Evolutionary conservation across 176 grass and related monocot species (phyloP).

Genomic region (Luzula sylvatica): DNA sequence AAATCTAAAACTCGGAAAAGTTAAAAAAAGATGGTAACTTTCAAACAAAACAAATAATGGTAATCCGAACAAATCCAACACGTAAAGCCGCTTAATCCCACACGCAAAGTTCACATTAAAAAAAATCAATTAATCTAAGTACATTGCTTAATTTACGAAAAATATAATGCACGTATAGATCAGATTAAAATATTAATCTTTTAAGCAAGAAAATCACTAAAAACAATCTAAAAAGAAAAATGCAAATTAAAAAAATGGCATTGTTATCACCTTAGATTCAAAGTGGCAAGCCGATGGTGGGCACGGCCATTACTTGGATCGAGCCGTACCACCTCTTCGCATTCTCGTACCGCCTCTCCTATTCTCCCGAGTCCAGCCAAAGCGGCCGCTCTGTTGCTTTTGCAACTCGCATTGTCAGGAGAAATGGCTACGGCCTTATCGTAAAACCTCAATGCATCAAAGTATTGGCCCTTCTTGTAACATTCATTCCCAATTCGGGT

Average conservation of each 20-base stretch:
- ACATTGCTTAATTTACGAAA: too few species aligned
- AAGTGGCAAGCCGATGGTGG: slow-evolving; percentile 40
- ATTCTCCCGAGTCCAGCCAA: slow-evolving; percentile 61
- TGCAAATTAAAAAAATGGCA: slow-evolving; percentile 18
- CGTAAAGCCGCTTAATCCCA: background rate
- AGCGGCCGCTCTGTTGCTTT: slow-evolving; percentile 65
- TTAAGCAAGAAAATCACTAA: slow-evolving; percentile 1
- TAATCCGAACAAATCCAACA: background rate
- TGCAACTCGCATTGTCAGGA: slow-evolving; percentile 62
- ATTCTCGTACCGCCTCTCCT: slow-evolving; percentile 54
- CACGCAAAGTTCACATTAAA: background rate
- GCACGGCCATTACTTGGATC: slow-evolving; percentile 58
- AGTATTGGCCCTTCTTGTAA: slow-evolving; percentile 60
- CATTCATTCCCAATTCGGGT: slow-evolving; percentile 65
- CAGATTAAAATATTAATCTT: slow-evolving; percentile 20
- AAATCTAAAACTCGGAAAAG: slow-evolving; percentile 1
- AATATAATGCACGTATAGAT: background rate
- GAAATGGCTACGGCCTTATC: slow-evolving; percentile 53
- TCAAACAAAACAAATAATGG: background rate
- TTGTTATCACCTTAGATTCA: slow-evolving; percentile 62
- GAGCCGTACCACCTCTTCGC: slow-evolving; percentile 58
- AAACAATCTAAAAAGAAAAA: slow-evolving; percentile 23
- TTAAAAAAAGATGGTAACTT: background rate
- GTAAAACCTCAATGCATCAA: slow-evolving; percentile 64
- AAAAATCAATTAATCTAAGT: background rate